Evolutionary conservation across 2,329 filamentous ascomycete genomes (phyloP).

Genomic region (Fusarium anguioides): DNA sequence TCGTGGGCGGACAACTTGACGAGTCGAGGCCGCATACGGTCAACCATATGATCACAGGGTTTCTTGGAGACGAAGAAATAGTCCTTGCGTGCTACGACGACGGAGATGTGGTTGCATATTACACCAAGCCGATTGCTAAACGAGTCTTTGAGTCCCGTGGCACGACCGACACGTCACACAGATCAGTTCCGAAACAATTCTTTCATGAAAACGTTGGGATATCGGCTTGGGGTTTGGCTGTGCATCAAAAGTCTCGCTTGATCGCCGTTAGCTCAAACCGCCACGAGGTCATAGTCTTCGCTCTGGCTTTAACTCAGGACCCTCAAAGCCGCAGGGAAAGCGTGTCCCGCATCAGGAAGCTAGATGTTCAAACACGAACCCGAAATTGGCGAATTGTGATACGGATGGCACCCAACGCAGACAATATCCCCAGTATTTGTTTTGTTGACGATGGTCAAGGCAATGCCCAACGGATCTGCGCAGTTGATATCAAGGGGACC

Average conservation of each 20-base stretch:
- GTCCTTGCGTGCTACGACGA: slow-evolving; percentile 77
- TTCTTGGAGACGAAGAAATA: slow-evolving; percentile 76
- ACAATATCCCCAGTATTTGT: slow-evolving; percentile 65
- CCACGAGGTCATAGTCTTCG: slow-evolving; percentile 64
- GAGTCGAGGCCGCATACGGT: slow-evolving; percentile 66
- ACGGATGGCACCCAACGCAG: slow-evolving; percentile 51
- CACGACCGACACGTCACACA: slow-evolving; percentile 4
- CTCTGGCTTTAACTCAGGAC: slow-evolving; percentile 53
- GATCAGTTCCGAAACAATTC: slow-evolving; percentile 59
- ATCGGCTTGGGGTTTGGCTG: slow-evolving; percentile 89
- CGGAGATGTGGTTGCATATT: slow-evolving; percentile 79
- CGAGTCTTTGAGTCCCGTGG: slow-evolving; percentile 51
- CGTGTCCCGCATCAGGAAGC: slow-evolving; percentile 1
- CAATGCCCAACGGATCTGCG: slow-evolving; percentile 61
- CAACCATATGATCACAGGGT: slow-evolving; percentile 76
- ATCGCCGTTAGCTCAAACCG: slow-evolving; percentile 88
- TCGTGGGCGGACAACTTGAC: slow-evolving; percentile 66
- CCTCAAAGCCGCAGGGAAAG: not conserved
- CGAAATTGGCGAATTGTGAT: slow-evolving; percentile 64
- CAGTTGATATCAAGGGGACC: slow-evolving; percentile 61
- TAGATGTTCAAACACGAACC: slow-evolving; percentile 47
- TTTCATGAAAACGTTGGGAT: slow-evolving; percentile 79
- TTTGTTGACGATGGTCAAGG: slow-evolving; percentile 61
- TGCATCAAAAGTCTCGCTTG: slow-evolving; percentile 83
- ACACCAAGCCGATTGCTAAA: slow-evolving; percentile 65